Evolutionary conservation across 2,329 filamentous ascomycete genomes (phyloP).

Genomic region (Graphiopsis chlorocephala): DNA sequence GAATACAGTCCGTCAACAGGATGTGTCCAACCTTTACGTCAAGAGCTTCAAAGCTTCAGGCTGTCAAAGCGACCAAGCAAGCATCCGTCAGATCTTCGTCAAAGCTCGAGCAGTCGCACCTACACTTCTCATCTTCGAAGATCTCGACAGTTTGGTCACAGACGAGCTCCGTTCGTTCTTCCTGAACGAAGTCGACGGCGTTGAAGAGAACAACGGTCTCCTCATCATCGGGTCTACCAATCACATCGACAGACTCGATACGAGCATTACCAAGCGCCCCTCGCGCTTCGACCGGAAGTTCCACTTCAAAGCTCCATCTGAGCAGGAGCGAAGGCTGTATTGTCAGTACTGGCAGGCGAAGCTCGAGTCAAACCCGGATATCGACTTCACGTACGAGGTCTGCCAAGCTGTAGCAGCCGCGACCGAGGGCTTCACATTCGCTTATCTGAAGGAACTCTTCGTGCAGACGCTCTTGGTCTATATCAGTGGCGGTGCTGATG

Average conservation of each 20-base stretch:
- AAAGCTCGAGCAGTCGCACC: constrained; percentile 63
- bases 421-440: constrained; percentile 63
- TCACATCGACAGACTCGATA: constrained; percentile 48
- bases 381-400: constrained; percentile 59
- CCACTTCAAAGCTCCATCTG: constrained; percentile 51
- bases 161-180: constrained; percentile 64
- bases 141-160: constrained; percentile 66
- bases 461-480: constrained; percentile 36
- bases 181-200: constrained; percentile 68
- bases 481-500: not conserved
- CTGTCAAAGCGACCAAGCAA: constrained; percentile 20
- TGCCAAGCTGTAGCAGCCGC: constrained; percentile 57
- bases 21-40: constrained; percentile 41
- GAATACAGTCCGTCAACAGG: constrained; percentile 38
- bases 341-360: constrained; percentile 62
- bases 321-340: constrained; percentile 58
- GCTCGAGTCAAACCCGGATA: constrained; percentile 52
- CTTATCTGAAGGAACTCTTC: constrained; percentile 68
- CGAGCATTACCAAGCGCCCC: constrained; percentile 60
- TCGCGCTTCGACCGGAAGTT: constrained; percentile 67
- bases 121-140: constrained; percentile 69
- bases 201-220: constrained; percentile 45
- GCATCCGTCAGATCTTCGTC: constrained; percentile 54
- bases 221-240: constrained; percentile 9
- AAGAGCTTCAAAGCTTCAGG: constrained; percentile 25